Conservation (phyloP, 192 early-diverging fungal species). For the Geranomyces variabilis region DNA sequence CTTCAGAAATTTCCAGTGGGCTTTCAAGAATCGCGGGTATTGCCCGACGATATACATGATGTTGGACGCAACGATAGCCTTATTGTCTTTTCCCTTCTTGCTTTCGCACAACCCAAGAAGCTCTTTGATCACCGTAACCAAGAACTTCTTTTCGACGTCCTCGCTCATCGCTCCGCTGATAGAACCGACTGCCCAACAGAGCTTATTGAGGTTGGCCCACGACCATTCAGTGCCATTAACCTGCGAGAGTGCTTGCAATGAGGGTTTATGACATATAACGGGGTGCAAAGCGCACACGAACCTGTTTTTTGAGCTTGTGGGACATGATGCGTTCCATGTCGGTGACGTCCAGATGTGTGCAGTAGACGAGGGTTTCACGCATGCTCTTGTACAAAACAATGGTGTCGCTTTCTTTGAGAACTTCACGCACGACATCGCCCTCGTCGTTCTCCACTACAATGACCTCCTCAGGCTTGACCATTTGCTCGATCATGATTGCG, state of each 20-base stretch:
- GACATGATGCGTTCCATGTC: slow-evolving; percentile 97
- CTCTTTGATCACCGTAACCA: slow-evolving; percentile 99
- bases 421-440: slow-evolving; percentile 98
- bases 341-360: slow-evolving; percentile 93
- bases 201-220: slow-evolving; percentile 96
- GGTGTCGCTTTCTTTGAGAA: slow-evolving; percentile 96
- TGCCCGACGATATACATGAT: slow-evolving; percentile 99
- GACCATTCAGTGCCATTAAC: slow-evolving; percentile 98
- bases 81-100: slow-evolving; percentile 99
- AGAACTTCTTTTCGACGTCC: slow-evolving; percentile 95
- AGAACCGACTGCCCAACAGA: slow-evolving; percentile 99
- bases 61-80: slow-evolving; percentile 98
- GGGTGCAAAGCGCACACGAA: slow-evolving; percentile 22
- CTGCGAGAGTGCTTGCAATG: slow-evolving; percentile 60
- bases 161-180: slow-evolving; percentile 97
- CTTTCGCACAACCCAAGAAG: slow-evolving; percentile 92
- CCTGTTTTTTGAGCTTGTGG: slow-evolving; percentile 88
- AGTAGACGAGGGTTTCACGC: slow-evolving; percentile 94
- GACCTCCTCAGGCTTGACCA: slow-evolving; percentile 99
- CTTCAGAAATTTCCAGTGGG: slow-evolving; percentile 99
- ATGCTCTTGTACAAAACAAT: slow-evolving; percentile 98
- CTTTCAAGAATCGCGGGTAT: slow-evolving; percentile 99
- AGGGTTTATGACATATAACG: slow-evolving; percentile 94
- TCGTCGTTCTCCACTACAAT: slow-evolving; percentile 99
- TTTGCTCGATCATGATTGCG: slow-evolving; percentile 96